Evolutionary conservation across 2,329 filamentous ascomycete genomes (phyloP), one percentile per base, ranked within the genome.

Genomic region (Venturia oleaginea): DNA sequence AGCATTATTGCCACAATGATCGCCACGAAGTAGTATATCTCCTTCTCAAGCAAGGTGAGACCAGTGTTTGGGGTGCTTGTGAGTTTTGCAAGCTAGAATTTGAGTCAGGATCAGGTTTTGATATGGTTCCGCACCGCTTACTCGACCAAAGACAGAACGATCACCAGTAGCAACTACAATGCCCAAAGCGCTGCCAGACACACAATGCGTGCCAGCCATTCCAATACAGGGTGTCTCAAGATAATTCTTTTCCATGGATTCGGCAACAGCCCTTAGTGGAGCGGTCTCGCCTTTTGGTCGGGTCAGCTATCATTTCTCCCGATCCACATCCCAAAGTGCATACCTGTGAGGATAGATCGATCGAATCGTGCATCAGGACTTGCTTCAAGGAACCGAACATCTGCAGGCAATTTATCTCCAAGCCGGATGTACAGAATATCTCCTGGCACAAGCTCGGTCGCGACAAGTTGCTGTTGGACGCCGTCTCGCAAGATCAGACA

Each of bases 201-300:
- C 84, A 68, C 88, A 91, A 70, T 92, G 88, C 0, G 89, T 91
- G n/a, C 90, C 89, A 71, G 91, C 88, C 11, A 92, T 80, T 27
- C 88, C 89, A 63, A 92, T 90, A 69, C 86, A 88, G 62, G 84
- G 83, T 3, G 88, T 92, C 71, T 92, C 89, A 37, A 92, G 60
- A 46, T 64, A 65, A 37, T 65, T 65, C 34, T 65, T 65, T 24
- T 65, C 64, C 0, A 85, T 87, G 0, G 81, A 83, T n/a, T 89
- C 81, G 17, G 88, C 80, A 0, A 84, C 83, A 2, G 83, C 88
- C 3, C 82, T 76, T 6, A 91, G 75, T 1, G 88, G 86, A 10
- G 83, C 76, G 2, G 88, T 87, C 78, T 89, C 86, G 62, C 86
- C 86, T 77, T 48, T 1, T 54, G 19, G 37, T 24, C 55, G 10